Evolutionary conservation across 148 eudicot species (phyloP).

Genomic region (Rhododendron williamsianum): DNA sequence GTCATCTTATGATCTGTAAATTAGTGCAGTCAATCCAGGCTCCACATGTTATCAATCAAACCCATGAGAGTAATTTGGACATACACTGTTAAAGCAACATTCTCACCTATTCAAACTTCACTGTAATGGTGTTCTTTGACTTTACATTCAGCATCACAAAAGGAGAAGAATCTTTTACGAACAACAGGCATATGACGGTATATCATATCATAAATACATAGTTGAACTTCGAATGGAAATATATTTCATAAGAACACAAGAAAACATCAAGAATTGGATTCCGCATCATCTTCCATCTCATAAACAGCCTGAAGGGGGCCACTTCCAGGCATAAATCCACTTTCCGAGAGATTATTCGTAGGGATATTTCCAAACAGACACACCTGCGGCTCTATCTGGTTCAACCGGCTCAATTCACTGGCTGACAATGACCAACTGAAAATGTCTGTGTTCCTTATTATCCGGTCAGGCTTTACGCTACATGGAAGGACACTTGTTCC

Average conservation of each 20-base stretch:
- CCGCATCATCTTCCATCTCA: constrained; percentile 28
- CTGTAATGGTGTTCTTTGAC: constrained; percentile 9
- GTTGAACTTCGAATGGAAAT: neutral
- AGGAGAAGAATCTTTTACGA: neutral
- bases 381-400: constrained; percentile 31
- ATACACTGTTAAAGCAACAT: neutral
- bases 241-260: neutral
- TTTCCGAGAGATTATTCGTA: constrained; percentile 10
- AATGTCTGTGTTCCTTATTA: constrained; percentile 24
- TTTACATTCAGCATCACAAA: constrained; percentile 10
- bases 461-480: constrained; percentile 28
- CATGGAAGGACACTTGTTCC: constrained; percentile 32
- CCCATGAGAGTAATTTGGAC: constrained; percentile 1
- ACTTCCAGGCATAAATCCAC: constrained; percentile 19
- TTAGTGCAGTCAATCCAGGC: neutral
- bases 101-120: constrained; percentile 11
- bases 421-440: constrained; percentile 25
- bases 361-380: constrained; percentile 23
- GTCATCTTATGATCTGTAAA: neutral
- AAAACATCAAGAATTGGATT: constrained; percentile 17
- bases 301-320: constrained; percentile 31
- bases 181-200: neutral
- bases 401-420: constrained; percentile 20
- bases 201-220: neutral
- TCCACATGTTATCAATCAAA: neutral